A percentile compares a stretch with the other conserved stretches of the same genome.
Evolutionary conservation across 2,329 filamentous ascomycete species (phyloP).

Genomic region (Apiospora marii): DNA sequence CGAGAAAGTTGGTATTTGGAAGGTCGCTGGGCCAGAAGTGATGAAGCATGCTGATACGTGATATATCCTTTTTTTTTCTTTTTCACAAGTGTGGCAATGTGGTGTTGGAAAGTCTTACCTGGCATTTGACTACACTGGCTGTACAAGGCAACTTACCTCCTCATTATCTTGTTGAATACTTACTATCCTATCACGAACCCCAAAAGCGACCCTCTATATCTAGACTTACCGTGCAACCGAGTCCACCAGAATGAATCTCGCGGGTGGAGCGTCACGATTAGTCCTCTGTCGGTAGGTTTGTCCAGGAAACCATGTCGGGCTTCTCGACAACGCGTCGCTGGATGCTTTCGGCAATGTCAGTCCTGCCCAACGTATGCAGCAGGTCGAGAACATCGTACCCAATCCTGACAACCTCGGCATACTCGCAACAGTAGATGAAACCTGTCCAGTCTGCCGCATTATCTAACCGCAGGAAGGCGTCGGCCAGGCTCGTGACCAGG

Average conservation of each 20-base stretch:
- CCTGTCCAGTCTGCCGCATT: too few relatives aligned
- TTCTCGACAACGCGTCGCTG: slow-evolving; percentile 9
- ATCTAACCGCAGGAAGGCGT: not conserved
- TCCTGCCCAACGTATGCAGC: not conserved
- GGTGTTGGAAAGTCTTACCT: not conserved
- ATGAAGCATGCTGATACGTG: not conserved
- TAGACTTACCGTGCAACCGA: not conserved
- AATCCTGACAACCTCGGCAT: not conserved
- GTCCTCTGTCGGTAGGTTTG: not conserved
- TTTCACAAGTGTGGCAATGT: not conserved
- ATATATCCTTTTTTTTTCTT: not conserved
- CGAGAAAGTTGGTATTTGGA: not conserved
- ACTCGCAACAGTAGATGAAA: not conserved
- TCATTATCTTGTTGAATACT: not conserved
- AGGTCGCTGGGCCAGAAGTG: not conserved
- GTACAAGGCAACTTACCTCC: not conserved
- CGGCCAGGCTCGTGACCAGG: not conserved
- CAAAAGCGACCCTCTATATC: not conserved
- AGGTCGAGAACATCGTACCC: not conserved
- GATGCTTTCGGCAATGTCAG: not conserved
- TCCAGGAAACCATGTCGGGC: not conserved
- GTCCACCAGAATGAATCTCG: not conserved
- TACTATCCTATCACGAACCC: not conserved
- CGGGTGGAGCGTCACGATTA: too few relatives aligned
- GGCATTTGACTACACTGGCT: not conserved